Evolutionary conservation across 2,329 filamentous ascomycete genomes (phyloP), one percentile per base, ranked within the genome.

Genomic region (Botrytis squamosa): DNA sequence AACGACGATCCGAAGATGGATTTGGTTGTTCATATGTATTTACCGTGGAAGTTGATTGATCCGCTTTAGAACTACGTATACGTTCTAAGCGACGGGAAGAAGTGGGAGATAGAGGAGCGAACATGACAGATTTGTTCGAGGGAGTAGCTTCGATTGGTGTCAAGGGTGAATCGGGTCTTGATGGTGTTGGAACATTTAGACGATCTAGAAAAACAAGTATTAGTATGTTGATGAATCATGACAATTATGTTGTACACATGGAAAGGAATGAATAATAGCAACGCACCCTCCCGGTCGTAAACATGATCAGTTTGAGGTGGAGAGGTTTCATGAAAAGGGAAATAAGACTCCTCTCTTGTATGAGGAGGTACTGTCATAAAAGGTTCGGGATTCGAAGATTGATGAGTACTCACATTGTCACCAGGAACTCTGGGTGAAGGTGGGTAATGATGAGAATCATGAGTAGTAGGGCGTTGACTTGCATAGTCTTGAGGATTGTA

Each of bases 321-420:
- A 74, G 73, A 74, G n/a, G 76, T 75, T 75, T 79, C 77, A 70
- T 78, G 77, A 75, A 77, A 76, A 77, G 77, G 77, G 63, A 79
- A 79, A 75, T 77, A 79, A 60, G 62, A 72, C 33, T 67, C 46
- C 62, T 72, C 63, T 59, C 70, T 72, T 59, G 75, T 69, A 42
- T 71, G 68, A 66, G 72, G 49, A 38, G 73, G 59, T 70, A 69
- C 66, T 66, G 63, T 72, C 40, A 69, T 72, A 64, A 68, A 52
- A 74, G 73, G 66, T 68, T 72, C 70, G 68, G 75, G 72, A 74
- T 29, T 70, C 69, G 73, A 72, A 78, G 73, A 75, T 73, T 75
- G 70, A 74, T 73, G 73, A 77, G 75, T 73, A 81, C 80, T 81
- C 80, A 81, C 80, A 81, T 81, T 80, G 70, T 80, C 77, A 78